These are phyloP conservation scores for Byssoonygena ceratinophila DNA, from an alignment of 2,329 filamentous ascomycete genomes.

Conservation along the genomic window DNA sequence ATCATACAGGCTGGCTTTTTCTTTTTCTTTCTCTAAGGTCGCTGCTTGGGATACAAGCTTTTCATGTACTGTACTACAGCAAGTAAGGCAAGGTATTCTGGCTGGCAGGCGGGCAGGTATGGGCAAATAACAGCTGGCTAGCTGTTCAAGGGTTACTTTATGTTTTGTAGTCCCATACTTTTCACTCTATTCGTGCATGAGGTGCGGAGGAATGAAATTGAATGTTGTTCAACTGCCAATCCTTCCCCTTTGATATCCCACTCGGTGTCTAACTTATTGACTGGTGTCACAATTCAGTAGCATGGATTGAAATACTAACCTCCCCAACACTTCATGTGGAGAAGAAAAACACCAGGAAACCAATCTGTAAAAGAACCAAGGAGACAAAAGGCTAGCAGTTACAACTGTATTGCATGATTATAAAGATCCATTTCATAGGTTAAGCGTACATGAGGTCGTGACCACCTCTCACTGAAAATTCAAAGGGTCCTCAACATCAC, in stretches of 20 bases:
- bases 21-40: neutral
- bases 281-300: too few species aligned
- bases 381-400: neutral
- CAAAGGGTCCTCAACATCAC: slow-evolving; percentile 16
- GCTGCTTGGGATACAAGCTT: slow-evolving; percentile 10
- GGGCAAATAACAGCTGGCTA: slow-evolving; percentile 15
- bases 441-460: slow-evolving; percentile 4
- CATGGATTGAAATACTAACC: too few species aligned
- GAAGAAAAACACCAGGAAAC: neutral
- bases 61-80: slow-evolving; percentile 20
- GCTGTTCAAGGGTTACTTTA: slow-evolving; percentile 14
- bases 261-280: too few species aligned
- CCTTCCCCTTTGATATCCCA: neutral
- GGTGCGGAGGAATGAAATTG: slow-evolving; percentile 15
- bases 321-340: too few species aligned
- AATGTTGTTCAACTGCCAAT: slow-evolving; percentile 8
- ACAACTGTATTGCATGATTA: neutral
- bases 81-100: slow-evolving; percentile 19
- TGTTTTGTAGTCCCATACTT: slow-evolving; percentile 2
- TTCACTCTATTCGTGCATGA: slow-evolving; percentile 12
- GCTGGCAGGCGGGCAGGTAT: slow-evolving; percentile 15
- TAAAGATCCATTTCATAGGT: neutral
- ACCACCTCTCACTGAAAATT: neutral
- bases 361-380: neutral
- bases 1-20: neutral